Conservation (phyloP, 2,329 filamentous ascomycete species). For the Penicillium brasilianum region DNA sequence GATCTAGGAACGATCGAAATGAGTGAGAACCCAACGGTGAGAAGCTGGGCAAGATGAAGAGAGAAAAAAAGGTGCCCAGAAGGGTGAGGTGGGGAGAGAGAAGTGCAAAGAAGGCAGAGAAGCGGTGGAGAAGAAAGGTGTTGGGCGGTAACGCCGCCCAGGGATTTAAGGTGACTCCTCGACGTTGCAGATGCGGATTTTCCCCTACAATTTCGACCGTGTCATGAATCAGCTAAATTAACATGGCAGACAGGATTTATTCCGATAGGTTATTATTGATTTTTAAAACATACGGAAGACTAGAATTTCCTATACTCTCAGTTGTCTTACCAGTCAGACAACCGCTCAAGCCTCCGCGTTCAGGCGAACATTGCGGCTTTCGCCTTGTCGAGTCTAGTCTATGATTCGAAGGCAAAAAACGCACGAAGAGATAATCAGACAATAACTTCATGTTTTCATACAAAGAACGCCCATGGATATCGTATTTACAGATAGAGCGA, state of each 20-base stretch:
- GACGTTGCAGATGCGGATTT: slow-evolving; percentile 19
- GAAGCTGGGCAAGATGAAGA: slow-evolving; percentile 17
- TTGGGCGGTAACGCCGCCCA: slow-evolving; percentile 45
- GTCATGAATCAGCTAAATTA: slow-evolving; percentile 1
- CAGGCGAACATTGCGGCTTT: slow-evolving; percentile 6
- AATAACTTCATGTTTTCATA: slow-evolving; percentile 9
- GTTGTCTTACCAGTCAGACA: not conserved
- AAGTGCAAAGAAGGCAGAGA: slow-evolving; percentile 36
- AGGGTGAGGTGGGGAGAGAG: slow-evolving; percentile 28
- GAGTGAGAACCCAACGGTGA: slow-evolving; percentile 11
- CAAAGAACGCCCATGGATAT: slow-evolving; percentile 25
- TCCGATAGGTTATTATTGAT: not conserved
- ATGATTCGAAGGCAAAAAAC: not conserved
- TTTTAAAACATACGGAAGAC: not conserved
- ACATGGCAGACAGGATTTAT: not conserved
- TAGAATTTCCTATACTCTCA: not conserved
- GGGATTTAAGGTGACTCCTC: slow-evolving; percentile 27
- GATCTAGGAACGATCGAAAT: slow-evolving; percentile 5
- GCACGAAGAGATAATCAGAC: not conserved
- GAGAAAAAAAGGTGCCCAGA: slow-evolving; percentile 25
- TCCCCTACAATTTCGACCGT: slow-evolving; percentile 6
- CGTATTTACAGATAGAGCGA: slow-evolving; percentile 78
- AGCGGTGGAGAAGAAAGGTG: slow-evolving; percentile 41
- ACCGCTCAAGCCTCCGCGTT: slow-evolving; percentile 12
- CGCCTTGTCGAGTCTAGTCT: slow-evolving; percentile 5